phyloP scores from a whole-genome alignment of 1,284 basidiomycete genomes.

The Cryptococcus sp. region DNA sequence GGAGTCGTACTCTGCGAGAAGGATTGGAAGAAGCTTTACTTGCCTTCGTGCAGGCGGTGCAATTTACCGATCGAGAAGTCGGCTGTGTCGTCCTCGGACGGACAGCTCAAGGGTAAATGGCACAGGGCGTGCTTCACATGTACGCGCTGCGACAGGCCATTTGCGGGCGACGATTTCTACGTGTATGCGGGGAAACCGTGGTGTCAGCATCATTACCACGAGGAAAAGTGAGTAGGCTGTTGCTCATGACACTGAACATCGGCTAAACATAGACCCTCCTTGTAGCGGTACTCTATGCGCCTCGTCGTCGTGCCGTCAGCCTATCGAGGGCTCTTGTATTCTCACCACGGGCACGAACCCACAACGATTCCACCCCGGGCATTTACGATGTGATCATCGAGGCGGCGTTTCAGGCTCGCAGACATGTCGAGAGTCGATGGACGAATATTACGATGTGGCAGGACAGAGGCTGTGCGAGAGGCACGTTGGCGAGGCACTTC shows the following conservation, averaged over 20 bases:
- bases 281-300: slow-evolving; percentile 71
- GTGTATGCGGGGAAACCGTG: slow-evolving; percentile 81
- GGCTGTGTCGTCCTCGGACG: slow-evolving; percentile 85
- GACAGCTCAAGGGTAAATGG: slow-evolving; percentile 89
- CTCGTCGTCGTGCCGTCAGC: slow-evolving; percentile 71
- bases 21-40: slow-evolving; percentile 92
- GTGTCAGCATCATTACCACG: slow-evolving; percentile 87
- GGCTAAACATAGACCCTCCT: slow-evolving; percentile 7
- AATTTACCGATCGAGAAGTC: slow-evolving; percentile 79
- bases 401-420: slow-evolving; percentile 54
- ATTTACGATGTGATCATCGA: slow-evolving; percentile 62
- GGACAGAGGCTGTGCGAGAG: slow-evolving; percentile 77
- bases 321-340: slow-evolving; percentile 87
- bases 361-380: slow-evolving; percentile 79
- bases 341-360: slow-evolving; percentile 66
- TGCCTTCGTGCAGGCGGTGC: slow-evolving; percentile 82
- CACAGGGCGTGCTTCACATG: slow-evolving; percentile 87
- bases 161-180: slow-evolving; percentile 85
- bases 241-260: too few species aligned
- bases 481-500: slow-evolving; percentile 58
- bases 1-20: slow-evolving; percentile 72
- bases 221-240: slow-evolving; percentile 62
- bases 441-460: slow-evolving; percentile 82
- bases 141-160: slow-evolving; percentile 76
- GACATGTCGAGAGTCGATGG: slow-evolving; percentile 39